phyloP scores from a whole-genome alignment of 176 grass and related monocot species.

The Triticum dicoccoides region DNA sequence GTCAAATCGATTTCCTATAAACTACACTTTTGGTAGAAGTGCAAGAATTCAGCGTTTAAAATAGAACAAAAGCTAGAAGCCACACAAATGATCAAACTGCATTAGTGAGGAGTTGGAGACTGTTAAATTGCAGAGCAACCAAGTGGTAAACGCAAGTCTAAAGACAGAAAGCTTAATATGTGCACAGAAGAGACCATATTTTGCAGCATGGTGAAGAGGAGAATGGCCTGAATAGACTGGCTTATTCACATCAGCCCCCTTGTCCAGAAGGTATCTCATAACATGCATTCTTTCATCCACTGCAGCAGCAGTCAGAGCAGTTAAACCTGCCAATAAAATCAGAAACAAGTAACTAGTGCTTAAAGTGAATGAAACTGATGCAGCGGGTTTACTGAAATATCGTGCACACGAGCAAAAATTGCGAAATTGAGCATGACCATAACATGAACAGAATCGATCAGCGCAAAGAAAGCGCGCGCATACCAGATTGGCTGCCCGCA shows the following conservation, averaged over 20 bases:
- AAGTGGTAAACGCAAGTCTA: not conserved
- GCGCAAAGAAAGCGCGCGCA: not conserved
- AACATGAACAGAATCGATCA: not conserved
- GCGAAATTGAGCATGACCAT: not conserved
- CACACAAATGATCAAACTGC: not conserved
- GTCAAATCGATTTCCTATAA: not conserved
- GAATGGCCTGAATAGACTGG: not conserved
- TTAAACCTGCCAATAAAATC: conserved; percentile 28
- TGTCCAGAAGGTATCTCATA: conserved; percentile 25
- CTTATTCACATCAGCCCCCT: conserved; percentile 15
- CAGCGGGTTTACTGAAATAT: not conserved
- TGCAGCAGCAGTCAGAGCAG: conserved; percentile 24
- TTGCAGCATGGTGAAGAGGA: conserved; percentile 27
- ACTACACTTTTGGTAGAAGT: not conserved
- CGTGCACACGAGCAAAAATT: not conserved
- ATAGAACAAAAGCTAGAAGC: not conserved
- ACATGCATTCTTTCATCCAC: conserved; percentile 17
- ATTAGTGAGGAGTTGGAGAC: not conserved
- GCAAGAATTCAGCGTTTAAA: not conserved
- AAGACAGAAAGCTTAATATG: not conserved
- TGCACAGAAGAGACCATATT: not conserved
- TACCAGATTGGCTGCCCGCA: not conserved
- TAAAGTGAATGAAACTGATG: too few relatives aligned
- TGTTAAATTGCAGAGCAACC: not conserved
- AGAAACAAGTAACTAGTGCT: not conserved